Evolutionary conservation across 192 early-diverging fungal species (phyloP), one percentile per base, ranked within the genome.

Genomic region (Dimargaris xerosporica): DNA sequence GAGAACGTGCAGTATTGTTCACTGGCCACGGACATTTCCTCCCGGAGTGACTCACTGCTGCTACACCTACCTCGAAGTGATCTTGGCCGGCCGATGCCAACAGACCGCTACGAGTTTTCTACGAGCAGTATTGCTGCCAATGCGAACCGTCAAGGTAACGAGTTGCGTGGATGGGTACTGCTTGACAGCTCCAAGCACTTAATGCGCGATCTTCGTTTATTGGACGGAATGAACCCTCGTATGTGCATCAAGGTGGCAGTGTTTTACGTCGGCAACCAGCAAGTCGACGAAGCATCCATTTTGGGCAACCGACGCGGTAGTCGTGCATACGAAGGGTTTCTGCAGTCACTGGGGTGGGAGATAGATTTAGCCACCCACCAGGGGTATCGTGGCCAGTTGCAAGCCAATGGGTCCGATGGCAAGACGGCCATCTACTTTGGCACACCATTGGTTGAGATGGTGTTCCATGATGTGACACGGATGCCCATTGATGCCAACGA

Each of bases 211-310:
- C 61, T 75, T 10, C 50, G 56, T 1, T 63, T 67, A 30, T 62
- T 76, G 21, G 71, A 76, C 21, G 62, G 63, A 29, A 67, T 71
- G 0, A 65, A 69, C 19, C 55, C 69, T 2, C 80, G 87, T 12
- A 94, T 96, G 68, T 87, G 85, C 0, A 78, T 93, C 66, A 96
- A 99, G 62, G 69, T 96, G 48, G 96, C 89, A 3, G 54, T 99
- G 2, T 58, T 99, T 6, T 99, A 99, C 75, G 91, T 99, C 25
- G 92, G 80, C 0, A 78, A 80, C 13, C 91, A 89, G 0, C 94
- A 96, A 70, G 91, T 94, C 70, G 87, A 89, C 53, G 96, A 96
- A 62, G 69, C 79, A 6, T 78, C 80, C 62, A 92, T 99, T 25
- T 71, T 99, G 41, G 79, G 78, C 54, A 99, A 99, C 68, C 68